Base-by-base conservation (phyloP, 495 filamentous ascomycete genomes). In the Aspergillus egyptiacus region DNA sequence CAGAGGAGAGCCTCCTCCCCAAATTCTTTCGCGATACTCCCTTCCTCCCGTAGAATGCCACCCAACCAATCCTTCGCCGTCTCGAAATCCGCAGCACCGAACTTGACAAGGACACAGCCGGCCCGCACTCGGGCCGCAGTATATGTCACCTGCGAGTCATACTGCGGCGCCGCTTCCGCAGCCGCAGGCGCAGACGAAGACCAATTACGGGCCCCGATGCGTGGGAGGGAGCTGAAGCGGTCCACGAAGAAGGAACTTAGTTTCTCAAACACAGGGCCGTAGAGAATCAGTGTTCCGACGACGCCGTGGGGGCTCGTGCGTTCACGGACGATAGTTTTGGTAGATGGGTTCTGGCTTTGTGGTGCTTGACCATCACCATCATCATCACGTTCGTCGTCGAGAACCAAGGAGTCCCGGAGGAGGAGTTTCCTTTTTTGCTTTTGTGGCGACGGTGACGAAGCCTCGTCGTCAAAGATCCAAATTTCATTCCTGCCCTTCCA, bases 401-500 rank as follows among this genome's bases (percentile, higher is more conserved):
- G 73, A 19, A 94, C 75, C 11, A 96, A 67, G 5, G 85, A 82
- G 65, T 98, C 93, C 14, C 93, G 73, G 2, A 96, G 73, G 13
- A 97, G 64, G 36, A 98, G 74, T 41, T 82, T 77, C 35, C 63
- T 72, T 51, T 72, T 70, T 23, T 34, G 35, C 9, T 36, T 20
- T 28, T 19, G 8, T 15, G 5, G 25, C 7, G 25, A 5, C 4
- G 8, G 13, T 37, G 15, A 3, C 9, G 11, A 19, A 15, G 28
- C 10, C 5, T 64, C 67, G 22, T 71, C 67, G 22, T 71, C 60
- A 25, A 48, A 15, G 13, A 71, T 64, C 84, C 86, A 96, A 6
- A 97, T 75, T 64, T 98, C 93, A 60, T 96, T 97, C 57, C 84
- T 73, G 5, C 87, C 87, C 46, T 72, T 74, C 81, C 94, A 97